phyloP scores from a whole-genome alignment of 208 protist species.

The Novymonas esmeraldas region DNA sequence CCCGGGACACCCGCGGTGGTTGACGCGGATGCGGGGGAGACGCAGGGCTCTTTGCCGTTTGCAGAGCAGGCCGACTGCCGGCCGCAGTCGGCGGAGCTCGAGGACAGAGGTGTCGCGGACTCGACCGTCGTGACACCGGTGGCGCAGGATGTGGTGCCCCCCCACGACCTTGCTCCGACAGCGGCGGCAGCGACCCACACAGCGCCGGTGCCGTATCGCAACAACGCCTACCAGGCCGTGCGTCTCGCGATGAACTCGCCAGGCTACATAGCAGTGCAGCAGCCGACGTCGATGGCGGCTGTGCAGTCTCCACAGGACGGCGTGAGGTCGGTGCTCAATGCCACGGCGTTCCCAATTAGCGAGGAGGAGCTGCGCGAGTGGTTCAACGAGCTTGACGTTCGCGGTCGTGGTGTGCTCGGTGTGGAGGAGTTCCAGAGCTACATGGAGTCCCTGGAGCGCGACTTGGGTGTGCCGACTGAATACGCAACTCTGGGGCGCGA shows the following conservation, averaged over 20 bases:
- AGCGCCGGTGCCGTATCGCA: conserved; percentile 41
- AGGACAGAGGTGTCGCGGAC: too few relatives aligned
- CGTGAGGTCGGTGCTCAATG: conserved; percentile 45
- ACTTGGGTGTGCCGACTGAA: conserved; percentile 53
- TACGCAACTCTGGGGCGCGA: conserved; percentile 53
- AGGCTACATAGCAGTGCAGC: conserved; percentile 29
- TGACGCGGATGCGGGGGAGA: neutral
- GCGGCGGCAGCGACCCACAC: neutral
- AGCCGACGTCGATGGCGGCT: conserved; percentile 7
- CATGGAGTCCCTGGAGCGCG: conserved; percentile 62
- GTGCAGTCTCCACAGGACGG: conserved; percentile 24
- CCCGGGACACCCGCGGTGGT: neutral
- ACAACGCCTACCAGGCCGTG: conserved; percentile 73
- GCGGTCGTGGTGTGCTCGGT: conserved; percentile 35
- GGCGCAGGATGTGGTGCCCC: neutral
- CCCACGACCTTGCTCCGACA: neutral
- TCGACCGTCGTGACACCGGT: neutral
- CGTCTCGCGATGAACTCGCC: conserved; percentile 64
- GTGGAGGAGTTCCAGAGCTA: conserved; percentile 45
- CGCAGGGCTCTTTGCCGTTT: neutral
- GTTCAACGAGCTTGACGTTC: conserved; percentile 63
- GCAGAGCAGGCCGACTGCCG: neutral
- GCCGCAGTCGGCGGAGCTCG: neutral
- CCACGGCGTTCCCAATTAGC: conserved; percentile 61
- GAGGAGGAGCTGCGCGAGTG: conserved; percentile 68